Conservation (phyloP, 768 basidiomycete genomes). For the Mycena pura region DNA sequence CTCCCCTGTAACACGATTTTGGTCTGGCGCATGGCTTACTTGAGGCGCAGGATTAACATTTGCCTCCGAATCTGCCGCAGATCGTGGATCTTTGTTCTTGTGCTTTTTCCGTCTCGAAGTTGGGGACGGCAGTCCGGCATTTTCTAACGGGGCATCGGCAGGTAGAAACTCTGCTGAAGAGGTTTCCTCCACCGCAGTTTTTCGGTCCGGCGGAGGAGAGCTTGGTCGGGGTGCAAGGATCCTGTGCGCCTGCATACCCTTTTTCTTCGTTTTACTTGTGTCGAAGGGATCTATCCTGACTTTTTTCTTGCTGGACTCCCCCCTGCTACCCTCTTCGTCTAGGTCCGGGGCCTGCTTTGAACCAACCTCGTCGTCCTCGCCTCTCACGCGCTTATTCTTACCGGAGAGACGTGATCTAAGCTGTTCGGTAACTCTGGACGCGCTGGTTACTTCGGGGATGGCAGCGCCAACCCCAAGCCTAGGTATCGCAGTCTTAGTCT, state of each 20-base stretch:
- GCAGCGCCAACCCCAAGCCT: slow-evolving; percentile 82
- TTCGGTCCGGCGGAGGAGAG: slow-evolving; percentile 7
- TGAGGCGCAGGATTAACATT: too few relatives aligned
- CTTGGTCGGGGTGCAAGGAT: slow-evolving; percentile 9
- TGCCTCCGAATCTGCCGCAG: background rate
- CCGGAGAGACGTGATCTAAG: slow-evolving; percentile 66
- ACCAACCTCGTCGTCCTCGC: slow-evolving; percentile 43
- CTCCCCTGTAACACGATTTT: too few relatives aligned
- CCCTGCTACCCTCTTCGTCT: too few relatives aligned
- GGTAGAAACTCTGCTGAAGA: background rate
- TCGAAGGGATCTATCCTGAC: slow-evolving; percentile 64
- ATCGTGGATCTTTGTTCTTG: slow-evolving; percentile 10
- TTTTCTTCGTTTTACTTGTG: slow-evolving; percentile 54
- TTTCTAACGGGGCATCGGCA: background rate
- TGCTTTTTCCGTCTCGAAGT: slow-evolving; percentile 19
- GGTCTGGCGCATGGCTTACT: too few relatives aligned
- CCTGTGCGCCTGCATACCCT: slow-evolving; percentile 29
- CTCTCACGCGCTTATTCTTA: slow-evolving; percentile 54
- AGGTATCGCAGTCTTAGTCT: slow-evolving; percentile 17
- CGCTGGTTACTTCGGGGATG: slow-evolving; percentile 53
- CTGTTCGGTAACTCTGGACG: slow-evolving; percentile 62
- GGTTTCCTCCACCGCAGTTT: background rate
- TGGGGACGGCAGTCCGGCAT: background rate
- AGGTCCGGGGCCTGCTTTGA: slow-evolving; percentile 38
- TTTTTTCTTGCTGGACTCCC: slow-evolving; percentile 71